phyloP scores from a whole-genome alignment of 2,329 filamentous ascomycete genomes.

The Sclerotiophoma versabilis region DNA sequence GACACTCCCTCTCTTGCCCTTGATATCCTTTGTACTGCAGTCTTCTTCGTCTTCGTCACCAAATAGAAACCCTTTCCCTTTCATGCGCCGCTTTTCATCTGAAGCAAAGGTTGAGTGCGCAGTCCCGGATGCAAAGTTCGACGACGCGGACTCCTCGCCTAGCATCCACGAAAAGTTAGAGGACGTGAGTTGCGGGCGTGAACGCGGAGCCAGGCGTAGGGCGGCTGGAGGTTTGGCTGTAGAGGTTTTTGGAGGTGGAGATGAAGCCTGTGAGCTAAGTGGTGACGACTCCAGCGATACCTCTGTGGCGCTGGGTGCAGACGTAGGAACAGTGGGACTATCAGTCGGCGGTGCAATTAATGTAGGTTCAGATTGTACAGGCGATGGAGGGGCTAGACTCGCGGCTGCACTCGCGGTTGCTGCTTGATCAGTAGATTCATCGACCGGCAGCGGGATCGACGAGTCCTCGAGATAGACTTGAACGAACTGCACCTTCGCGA shows the following conservation, averaged over 20 bases:
- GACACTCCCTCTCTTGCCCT: slow-evolving; percentile 30
- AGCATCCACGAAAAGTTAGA: slow-evolving; percentile 85
- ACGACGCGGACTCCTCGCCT: slow-evolving; percentile 44
- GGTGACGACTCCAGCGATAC: slow-evolving; percentile 12
- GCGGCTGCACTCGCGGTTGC: slow-evolving; percentile 31
- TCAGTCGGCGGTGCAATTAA: slow-evolving; percentile 32
- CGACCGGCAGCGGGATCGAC: slow-evolving; percentile 52
- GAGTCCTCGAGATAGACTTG: slow-evolving; percentile 59
- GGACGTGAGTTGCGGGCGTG: slow-evolving; percentile 72
- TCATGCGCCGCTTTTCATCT: slow-evolving; percentile 46
- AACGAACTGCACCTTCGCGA: slow-evolving; percentile 60
- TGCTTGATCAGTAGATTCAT: slow-evolving; percentile 44
- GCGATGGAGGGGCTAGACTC: slow-evolving; percentile 26
- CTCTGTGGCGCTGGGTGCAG: slow-evolving; percentile 6
- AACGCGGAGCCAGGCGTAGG: slow-evolving; percentile 47
- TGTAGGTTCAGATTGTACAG: slow-evolving; percentile 28
- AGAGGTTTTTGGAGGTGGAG: slow-evolving; percentile 21
- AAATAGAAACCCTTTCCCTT: slow-evolving; percentile 51
- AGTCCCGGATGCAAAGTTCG: slow-evolving; percentile 44
- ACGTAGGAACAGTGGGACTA: slow-evolving; percentile 11
- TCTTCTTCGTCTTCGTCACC: slow-evolving; percentile 51
- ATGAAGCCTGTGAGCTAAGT: slow-evolving; percentile 22
- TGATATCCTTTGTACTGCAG: slow-evolving; percentile 21
- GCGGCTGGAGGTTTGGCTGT: slow-evolving; percentile 22
- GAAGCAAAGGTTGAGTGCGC: slow-evolving; percentile 45